Conservation (phyloP, 2,329 filamentous ascomycete genomes). For the Aspergillus neoniger region DNA sequence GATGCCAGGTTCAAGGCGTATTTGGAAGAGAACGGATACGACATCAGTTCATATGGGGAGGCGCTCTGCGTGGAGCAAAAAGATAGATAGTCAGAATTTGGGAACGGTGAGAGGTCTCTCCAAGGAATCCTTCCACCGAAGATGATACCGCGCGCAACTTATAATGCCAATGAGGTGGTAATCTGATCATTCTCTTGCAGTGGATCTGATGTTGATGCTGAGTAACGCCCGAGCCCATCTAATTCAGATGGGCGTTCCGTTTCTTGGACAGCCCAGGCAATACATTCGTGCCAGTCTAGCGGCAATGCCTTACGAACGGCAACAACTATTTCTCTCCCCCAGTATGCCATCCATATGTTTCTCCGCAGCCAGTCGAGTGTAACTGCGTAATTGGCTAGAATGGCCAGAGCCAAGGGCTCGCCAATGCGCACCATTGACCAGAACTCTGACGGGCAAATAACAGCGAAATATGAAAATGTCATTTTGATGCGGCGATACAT, state of each 20-base stretch:
- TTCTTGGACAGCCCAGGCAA: constrained; percentile 5
- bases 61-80: constrained; percentile 10
- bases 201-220: neutral
- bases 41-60: constrained; percentile 22
- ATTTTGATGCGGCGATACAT: constrained; percentile 31
- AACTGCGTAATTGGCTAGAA: neutral
- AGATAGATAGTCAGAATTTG: no score
- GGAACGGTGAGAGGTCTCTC: no score
- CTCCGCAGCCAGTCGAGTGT: neutral
- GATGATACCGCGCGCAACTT: neutral
- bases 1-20: constrained; percentile 50
- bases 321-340: neutral
- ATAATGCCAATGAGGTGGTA: neutral
- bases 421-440: constrained; percentile 1
- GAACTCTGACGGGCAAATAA: neutral
- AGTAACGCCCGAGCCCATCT: neutral
- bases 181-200: neutral
- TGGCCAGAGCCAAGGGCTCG: neutral
- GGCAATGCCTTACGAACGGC: neutral
- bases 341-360: neutral
- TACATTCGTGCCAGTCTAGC: neutral
- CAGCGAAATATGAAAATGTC: neutral
- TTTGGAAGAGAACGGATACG: constrained; percentile 47
- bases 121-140: no score
- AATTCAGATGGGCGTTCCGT: neutral